Conservation (phyloP, 139 green algal species). For the Micractinium sp. region DNA sequence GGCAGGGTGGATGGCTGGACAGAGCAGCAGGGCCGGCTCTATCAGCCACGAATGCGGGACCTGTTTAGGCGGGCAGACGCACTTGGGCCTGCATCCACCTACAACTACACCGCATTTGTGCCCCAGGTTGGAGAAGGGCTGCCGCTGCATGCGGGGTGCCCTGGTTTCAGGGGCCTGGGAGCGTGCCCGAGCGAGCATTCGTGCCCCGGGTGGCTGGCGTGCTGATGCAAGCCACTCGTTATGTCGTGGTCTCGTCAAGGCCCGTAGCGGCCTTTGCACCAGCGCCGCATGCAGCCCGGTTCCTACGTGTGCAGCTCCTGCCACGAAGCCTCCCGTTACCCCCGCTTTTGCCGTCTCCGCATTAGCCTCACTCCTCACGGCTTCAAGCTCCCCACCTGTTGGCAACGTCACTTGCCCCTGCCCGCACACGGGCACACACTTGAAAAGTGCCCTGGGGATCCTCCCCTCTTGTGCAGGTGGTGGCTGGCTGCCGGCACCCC, state of each 20-base stretch:
- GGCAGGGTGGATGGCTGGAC: background rate
- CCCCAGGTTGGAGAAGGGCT: background rate
- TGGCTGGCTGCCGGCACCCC: no score
- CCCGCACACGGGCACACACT: no score
- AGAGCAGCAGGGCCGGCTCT: background rate
- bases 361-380: no score
- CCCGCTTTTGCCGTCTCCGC: no score
- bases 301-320: no score
- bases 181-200: background rate
- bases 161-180: background rate
- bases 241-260: background rate
- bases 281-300: no score
- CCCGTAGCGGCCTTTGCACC: no score
- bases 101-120: background rate
- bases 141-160: background rate
- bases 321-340: no score
- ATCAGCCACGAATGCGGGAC: background rate
- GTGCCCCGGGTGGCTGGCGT: background rate
- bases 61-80: background rate
- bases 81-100: background rate
- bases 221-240: background rate
- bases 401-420: no score
- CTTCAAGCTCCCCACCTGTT: no score
- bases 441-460: no score
- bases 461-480: no score